Conservation (phyloP, 2,329 filamentous ascomycete genomes). For the Aspergillus bombycis region DNA sequence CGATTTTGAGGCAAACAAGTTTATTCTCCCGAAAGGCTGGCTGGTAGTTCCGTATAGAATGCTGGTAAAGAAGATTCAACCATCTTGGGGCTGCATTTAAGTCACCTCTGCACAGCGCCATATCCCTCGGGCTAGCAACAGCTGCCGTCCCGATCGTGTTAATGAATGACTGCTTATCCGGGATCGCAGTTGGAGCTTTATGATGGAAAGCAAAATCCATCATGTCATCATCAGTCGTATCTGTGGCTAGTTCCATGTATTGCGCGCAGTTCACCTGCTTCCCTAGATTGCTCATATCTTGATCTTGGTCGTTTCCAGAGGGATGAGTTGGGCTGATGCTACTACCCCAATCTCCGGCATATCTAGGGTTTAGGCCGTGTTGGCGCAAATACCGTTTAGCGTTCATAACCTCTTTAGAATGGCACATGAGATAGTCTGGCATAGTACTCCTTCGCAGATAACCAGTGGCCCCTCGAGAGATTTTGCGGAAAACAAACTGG, state of each 20-base stretch:
- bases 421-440: slow-evolving; percentile 34
- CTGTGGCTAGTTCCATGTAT: background rate
- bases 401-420: slow-evolving; percentile 32
- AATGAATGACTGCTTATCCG: slow-evolving; percentile 12
- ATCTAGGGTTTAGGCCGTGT: background rate
- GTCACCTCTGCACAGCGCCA: slow-evolving; percentile 14
- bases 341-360: slow-evolving; percentile 36
- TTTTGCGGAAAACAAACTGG: slow-evolving; percentile 33
- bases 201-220: background rate
- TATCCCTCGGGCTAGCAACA: slow-evolving; percentile 14
- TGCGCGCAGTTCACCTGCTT: background rate
- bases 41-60: background rate
- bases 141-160: slow-evolving; percentile 13
- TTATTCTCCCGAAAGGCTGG: slow-evolving; percentile 4
- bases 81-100: background rate
- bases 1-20: slow-evolving; percentile 26
- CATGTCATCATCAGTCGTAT: background rate
- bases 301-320: background rate
- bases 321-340: slow-evolving; percentile 23
- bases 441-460: slow-evolving; percentile 12
- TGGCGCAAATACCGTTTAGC: slow-evolving; percentile 33
- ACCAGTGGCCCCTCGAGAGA: slow-evolving; percentile 23
- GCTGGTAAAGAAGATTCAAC: background rate
- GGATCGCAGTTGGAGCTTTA: background rate
- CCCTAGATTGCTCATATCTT: background rate